These are phyloP conservation scores for Rhipidocladum racemiflorum DNA, from an alignment of 176 grass and related monocot genomes.

Conservation along the genomic window DNA sequence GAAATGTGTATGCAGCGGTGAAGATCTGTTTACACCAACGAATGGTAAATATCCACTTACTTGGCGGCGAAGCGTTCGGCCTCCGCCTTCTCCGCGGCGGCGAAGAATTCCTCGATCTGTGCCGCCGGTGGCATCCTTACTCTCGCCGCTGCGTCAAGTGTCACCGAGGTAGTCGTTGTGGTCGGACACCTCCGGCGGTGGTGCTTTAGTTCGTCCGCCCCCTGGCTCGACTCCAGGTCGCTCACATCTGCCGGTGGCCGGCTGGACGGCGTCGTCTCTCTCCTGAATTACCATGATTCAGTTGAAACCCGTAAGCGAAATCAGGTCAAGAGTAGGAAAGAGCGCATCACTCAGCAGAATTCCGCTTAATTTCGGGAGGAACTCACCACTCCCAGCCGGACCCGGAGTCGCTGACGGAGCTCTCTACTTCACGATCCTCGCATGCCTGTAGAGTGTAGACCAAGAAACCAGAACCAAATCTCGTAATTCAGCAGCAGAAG, in stretches of 20 bases:
- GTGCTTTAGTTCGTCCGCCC: not conserved
- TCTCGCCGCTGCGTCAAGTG: not conserved
- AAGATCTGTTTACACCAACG: not conserved
- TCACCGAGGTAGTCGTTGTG: not conserved
- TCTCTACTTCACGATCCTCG: slow-evolving; percentile 30
- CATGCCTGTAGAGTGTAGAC: slow-evolving; percentile 29
- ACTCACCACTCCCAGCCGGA: slow-evolving; percentile 27
- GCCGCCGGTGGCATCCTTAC: slow-evolving; percentile 36
- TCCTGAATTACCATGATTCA: slow-evolving; percentile 42
- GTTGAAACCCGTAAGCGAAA: not conserved
- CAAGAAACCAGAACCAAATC: not conserved
- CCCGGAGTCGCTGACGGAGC: slow-evolving; percentile 42
- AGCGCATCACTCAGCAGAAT: not conserved
- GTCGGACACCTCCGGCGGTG: not conserved
- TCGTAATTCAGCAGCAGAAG: slow-evolving; percentile 16
- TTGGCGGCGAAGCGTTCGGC: slow-evolving; percentile 53
- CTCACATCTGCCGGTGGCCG: slow-evolving; percentile 27
- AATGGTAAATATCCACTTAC: slow-evolving; percentile 28
- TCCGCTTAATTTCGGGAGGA: too few relatives aligned
- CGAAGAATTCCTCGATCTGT: slow-evolving; percentile 76
- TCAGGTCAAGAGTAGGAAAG: not conserved
- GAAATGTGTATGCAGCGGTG: not conserved
- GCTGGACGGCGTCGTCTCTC: slow-evolving; percentile 51
- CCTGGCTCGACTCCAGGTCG: slow-evolving; percentile 32
- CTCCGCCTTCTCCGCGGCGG: slow-evolving; percentile 50